phyloP scores from a whole-genome alignment of 768 basidiomycete genomes.

The Suillus sp. region DNA sequence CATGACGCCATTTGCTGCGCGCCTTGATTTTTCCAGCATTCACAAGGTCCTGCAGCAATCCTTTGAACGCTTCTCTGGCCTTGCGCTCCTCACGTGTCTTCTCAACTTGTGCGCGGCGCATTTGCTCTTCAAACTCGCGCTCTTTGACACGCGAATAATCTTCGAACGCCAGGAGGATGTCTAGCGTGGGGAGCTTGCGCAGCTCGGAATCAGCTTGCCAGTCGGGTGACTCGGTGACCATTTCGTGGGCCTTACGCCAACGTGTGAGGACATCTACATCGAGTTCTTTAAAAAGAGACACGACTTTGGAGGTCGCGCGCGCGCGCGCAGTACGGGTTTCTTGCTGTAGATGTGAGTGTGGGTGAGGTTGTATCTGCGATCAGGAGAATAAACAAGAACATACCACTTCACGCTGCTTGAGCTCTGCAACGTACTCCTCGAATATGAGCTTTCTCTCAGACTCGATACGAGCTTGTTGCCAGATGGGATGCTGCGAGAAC shows the following conservation, averaged over 20 bases:
- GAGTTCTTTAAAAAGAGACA: slow-evolving; percentile 81
- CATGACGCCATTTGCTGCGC: slow-evolving; percentile 88
- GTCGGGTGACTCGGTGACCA: slow-evolving; percentile 74
- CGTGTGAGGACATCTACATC: slow-evolving; percentile 92
- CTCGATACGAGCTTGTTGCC: slow-evolving; percentile 85
- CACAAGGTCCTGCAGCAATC: slow-evolving; percentile 74
- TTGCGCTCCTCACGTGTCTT: slow-evolving; percentile 85
- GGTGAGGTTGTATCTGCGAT: slow-evolving; percentile 15
- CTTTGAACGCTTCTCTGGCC: slow-evolving; percentile 90
- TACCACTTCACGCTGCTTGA: slow-evolving; percentile 89
- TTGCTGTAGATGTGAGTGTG: slow-evolving; percentile 48
- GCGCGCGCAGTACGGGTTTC: slow-evolving; percentile 75
- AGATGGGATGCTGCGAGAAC: slow-evolving; percentile 86
- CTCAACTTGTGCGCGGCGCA: slow-evolving; percentile 76
- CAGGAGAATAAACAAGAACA: slow-evolving; percentile 31
- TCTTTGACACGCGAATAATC: slow-evolving; percentile 90
- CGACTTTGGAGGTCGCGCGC: slow-evolving; percentile 82
- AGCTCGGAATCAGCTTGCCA: slow-evolving; percentile 81
- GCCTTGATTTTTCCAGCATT: slow-evolving; percentile 69
- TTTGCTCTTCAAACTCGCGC: slow-evolving; percentile 88
- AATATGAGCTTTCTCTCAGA: slow-evolving; percentile 86
- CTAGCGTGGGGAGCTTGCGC: slow-evolving; percentile 82
- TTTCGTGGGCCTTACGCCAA: slow-evolving; percentile 83
- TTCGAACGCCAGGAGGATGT: slow-evolving; percentile 92
- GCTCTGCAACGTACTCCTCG: slow-evolving; percentile 86